These are phyloP conservation scores for Inosperma sp. DNA, from an alignment of 768 basidiomycete genomes.

Conservation along the genomic window DNA sequence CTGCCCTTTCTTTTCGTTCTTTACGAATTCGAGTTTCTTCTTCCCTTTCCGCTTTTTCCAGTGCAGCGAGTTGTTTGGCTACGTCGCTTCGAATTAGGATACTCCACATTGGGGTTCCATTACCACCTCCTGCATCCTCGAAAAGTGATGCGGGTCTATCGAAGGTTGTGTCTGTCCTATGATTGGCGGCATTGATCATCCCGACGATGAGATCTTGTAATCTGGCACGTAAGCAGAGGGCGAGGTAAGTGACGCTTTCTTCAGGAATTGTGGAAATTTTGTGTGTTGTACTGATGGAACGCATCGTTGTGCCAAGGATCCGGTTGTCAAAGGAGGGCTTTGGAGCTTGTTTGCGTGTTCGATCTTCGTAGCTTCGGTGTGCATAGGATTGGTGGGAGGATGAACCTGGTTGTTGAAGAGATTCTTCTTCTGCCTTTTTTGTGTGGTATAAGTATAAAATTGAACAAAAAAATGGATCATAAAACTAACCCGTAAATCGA, in stretches of 20 bases:
- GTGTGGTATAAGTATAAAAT: neutral
- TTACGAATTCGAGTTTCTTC: slow-evolving; percentile 73
- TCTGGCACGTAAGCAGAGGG: slow-evolving; percentile 71
- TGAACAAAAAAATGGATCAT: neutral
- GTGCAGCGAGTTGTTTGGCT: slow-evolving; percentile 65
- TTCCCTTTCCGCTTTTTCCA: slow-evolving; percentile 79
- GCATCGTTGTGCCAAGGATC: slow-evolving; percentile 63
- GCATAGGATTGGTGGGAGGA: slow-evolving; percentile 43
- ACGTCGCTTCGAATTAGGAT: slow-evolving; percentile 74
- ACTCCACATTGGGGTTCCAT: slow-evolving; percentile 70
- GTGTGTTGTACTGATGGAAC: slow-evolving; percentile 60
- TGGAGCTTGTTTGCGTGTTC: slow-evolving; percentile 68
- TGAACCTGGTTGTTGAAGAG: slow-evolving; percentile 58
- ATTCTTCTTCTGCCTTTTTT: slow-evolving; percentile 78
- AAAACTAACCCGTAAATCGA: slow-evolving; percentile 67
- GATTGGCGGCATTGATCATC: slow-evolving; percentile 64
- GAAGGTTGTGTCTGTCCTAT: slow-evolving; percentile 68
- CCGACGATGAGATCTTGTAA: slow-evolving; percentile 62
- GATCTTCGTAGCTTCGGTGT: slow-evolving; percentile 54
- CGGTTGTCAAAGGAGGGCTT: slow-evolving; percentile 67
- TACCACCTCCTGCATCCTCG: slow-evolving; percentile 39
- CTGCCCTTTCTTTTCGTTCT: slow-evolving; percentile 74
- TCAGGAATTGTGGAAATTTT: slow-evolving; percentile 64
- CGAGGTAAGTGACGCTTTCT: slow-evolving; percentile 72
- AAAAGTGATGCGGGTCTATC: slow-evolving; percentile 64